Conservation (phyloP, 2,329 filamentous ascomycete species). For the Pseudogymnoascus sp. region DNA sequence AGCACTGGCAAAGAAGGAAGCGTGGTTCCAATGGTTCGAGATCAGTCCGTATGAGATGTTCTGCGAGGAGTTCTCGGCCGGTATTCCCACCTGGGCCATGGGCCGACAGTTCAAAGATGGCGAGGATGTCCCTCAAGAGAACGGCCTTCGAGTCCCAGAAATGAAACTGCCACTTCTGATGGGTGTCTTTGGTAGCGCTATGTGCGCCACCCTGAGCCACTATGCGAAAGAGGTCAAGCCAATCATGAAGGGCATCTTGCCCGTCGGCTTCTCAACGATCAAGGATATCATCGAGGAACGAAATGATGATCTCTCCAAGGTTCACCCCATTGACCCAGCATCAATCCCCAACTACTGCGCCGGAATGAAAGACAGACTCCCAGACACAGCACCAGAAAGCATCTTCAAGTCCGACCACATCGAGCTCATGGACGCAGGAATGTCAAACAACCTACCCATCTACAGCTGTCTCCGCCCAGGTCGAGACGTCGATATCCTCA, state of each 20-base stretch:
- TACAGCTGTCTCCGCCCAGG: slow-evolving; percentile 88
- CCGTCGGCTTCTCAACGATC: slow-evolving; percentile 62
- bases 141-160: slow-evolving; percentile 70
- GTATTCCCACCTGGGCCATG: slow-evolving; percentile 90
- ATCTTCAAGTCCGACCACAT: slow-evolving; percentile 65
- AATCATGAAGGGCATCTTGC: slow-evolving; percentile 56
- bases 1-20: slow-evolving; percentile 50
- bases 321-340: slow-evolving; percentile 91
- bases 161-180: slow-evolving; percentile 74
- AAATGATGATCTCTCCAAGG: slow-evolving; percentile 77
- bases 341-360: slow-evolving; percentile 83
- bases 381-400: slow-evolving; percentile 67
- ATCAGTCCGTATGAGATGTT: slow-evolving; percentile 92
- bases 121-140: slow-evolving; percentile 47
- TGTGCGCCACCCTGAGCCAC: slow-evolving; percentile 89
- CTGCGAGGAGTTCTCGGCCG: slow-evolving; percentile 83
- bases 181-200: slow-evolving; percentile 94
- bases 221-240: slow-evolving; percentile 95
- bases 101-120: slow-evolving; percentile 76
- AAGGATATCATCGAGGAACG: slow-evolving; percentile 77
- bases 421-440: slow-evolving; percentile 91
- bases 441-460: slow-evolving; percentile 96
- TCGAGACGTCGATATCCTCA: slow-evolving; percentile 77
- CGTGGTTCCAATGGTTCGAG: slow-evolving; percentile 98
- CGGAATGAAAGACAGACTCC: slow-evolving; percentile 69